Base-by-base conservation (phyloP, 2,329 filamentous ascomycete species). In the Cladophialophora chaetospira region DNA sequence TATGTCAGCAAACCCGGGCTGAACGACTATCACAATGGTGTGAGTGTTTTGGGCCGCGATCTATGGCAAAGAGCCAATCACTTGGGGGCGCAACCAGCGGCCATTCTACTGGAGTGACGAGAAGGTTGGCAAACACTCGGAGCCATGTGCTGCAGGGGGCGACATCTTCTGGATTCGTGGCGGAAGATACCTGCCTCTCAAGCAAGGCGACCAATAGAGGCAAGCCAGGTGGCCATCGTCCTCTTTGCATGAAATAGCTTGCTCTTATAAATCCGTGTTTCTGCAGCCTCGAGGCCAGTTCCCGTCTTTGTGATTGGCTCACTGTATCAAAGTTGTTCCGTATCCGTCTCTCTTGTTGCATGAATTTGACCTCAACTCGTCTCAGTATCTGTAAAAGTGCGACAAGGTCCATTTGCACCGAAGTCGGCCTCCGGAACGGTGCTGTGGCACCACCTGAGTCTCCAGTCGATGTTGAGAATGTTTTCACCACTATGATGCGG, bases 131-230 rank as follows among this genome's bases (percentile, higher is more conserved):
- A 25, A 15, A 28, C 33, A 36, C 54, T 31, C 11, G 38, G 46
- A 38, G 38, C 31, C 33, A 26, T 46, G 28, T 43, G 49, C 50
- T 25, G 35, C 42, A 49, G 46, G 43, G 15, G 33, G 35, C 47
- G 26, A 35, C 40, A 53, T 49, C 42, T 48, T 23, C 42, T 38
- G 44, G 35, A 33, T 53, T 52, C 26, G 49, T 31, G 28, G 36
- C 36, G 38, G 25, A 13, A 40, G 19, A 25, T 53, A 42, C 29
- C 29, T 35, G 50, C 29, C 36, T 31, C 10, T 21, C 23, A 29
- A 51, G 26, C 42, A 31, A 55, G 57, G 60, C 60, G 50, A 36
- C 60, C 60, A 62, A 62, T 62, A 11, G 54, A 26, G 33, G 51
- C 29, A 36, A 46, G 57, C 60, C 57, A 58, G 28, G 42, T 62